A percentile compares a stretch with the other conserved stretches of the same genome.
phyloP scores from a whole-genome alignment of 441 rosid species.

The Populus hybrid region DNA sequence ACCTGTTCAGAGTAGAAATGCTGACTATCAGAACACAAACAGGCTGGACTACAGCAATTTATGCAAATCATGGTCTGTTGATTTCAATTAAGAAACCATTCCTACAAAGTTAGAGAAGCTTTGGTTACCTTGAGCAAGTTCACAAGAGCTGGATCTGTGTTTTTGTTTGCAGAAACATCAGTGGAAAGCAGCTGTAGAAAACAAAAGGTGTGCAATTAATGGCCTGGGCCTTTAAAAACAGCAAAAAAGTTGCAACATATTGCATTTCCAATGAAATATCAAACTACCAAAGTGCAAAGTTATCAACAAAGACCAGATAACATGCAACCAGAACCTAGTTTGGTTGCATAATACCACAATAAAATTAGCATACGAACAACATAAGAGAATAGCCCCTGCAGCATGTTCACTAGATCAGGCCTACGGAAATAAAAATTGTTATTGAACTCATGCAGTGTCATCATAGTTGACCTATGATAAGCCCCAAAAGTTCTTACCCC shows the following conservation, averaged over 20 bases:
- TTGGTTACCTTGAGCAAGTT: constrained; percentile 64
- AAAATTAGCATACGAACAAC: not conserved
- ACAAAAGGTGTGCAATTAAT: constrained; percentile 21
- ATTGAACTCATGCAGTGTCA: not conserved
- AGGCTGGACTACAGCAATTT: not conserved
- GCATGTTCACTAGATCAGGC: not conserved
- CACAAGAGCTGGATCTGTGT: constrained; percentile 50
- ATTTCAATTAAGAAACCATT: not conserved
- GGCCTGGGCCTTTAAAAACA: not conserved
- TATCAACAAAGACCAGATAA: not conserved
- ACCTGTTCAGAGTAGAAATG: constrained; percentile 40
- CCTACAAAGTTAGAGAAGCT: not conserved
- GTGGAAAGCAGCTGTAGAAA: constrained; percentile 59
- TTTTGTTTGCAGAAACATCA: constrained; percentile 60
- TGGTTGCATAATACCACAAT: not conserved
- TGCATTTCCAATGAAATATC: not conserved
- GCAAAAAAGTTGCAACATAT: constrained; percentile 6
- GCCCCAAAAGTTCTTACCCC: constrained; percentile 49
- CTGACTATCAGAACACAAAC: constrained; percentile 3
- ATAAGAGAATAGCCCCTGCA: not conserved
- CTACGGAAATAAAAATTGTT: not conserved
- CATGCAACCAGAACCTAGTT: not conserved
- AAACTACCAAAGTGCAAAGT: not conserved
- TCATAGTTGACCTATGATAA: not conserved
- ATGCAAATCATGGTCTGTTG: not conserved